Conservation (phyloP, 495 filamentous ascomycete species). For the Pyronema omphalodes region DNA sequence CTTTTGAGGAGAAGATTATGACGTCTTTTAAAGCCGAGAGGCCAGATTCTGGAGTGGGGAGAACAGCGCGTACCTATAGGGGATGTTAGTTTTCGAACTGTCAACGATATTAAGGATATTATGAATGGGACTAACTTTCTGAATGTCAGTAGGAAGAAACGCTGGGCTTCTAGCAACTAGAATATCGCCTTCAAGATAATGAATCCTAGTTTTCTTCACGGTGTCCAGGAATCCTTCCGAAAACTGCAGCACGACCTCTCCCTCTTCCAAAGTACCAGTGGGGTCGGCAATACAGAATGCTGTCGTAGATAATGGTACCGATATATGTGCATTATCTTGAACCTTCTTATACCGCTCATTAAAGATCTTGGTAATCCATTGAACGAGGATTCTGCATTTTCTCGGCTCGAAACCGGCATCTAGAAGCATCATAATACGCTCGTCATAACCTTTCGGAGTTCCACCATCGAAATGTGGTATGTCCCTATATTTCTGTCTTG, state of each 20-base stretch:
- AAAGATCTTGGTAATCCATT: slow-evolving; percentile 37
- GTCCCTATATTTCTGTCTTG: slow-evolving; percentile 8
- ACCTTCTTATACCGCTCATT: slow-evolving; percentile 36
- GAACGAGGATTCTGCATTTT: slow-evolving; percentile 39
- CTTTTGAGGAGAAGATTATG: slow-evolving; percentile 62
- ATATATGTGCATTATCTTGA: slow-evolving; percentile 48
- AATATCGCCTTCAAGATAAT: slow-evolving; percentile 37
- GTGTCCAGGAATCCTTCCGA: slow-evolving; percentile 46
- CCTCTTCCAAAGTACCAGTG: slow-evolving; percentile 44
- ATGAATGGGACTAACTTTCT: slow-evolving; percentile 31
- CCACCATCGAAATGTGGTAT: slow-evolving; percentile 24
- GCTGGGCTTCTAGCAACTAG: slow-evolving; percentile 76
- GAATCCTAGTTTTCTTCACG: slow-evolving; percentile 30
- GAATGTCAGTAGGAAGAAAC: slow-evolving; percentile 66
- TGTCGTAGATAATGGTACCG: slow-evolving; percentile 54
- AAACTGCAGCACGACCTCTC: slow-evolving; percentile 66
- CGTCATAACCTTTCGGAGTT: slow-evolving; percentile 33
- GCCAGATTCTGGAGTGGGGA: slow-evolving; percentile 26
- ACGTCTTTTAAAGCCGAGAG: slow-evolving; percentile 67
- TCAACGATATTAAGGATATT: not conserved
- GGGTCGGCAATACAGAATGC: slow-evolving; percentile 72
- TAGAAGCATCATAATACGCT: slow-evolving; percentile 37
- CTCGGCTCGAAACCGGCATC: slow-evolving; percentile 26
- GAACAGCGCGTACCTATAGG: slow-evolving; percentile 31
- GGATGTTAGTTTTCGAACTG: not conserved